Conservation (phyloP, 2,329 filamentous ascomycete species). For the Colletotrichum sp. region DNA sequence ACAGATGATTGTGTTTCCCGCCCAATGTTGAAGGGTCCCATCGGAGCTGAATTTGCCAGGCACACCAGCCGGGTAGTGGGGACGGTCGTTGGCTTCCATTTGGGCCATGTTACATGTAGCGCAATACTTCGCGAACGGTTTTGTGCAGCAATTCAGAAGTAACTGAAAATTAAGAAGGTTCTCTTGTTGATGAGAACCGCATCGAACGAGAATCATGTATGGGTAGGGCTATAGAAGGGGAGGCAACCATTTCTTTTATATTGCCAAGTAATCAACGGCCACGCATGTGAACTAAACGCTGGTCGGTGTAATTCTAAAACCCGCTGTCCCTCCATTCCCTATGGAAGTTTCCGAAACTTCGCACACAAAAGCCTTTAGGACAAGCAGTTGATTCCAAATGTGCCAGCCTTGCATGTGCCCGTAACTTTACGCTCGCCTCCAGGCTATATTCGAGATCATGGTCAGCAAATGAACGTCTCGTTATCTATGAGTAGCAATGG, state of each 20-base stretch:
- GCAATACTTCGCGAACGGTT: fast-evolving
- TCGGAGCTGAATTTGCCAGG: neutral
- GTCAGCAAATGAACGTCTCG: neutral
- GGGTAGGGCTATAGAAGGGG: too few species aligned
- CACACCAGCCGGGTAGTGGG: neutral
- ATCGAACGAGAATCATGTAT: too few species aligned
- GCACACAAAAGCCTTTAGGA: neutral
- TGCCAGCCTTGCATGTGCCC: neutral
- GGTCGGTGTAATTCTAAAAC: fast-evolving
- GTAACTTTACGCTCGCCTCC: neutral
- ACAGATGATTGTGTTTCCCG: neutral
- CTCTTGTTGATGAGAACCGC: neutral
- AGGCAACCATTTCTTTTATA: neutral
- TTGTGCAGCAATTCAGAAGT: neutral
- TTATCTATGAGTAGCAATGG: neutral
- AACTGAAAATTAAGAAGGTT: fast-evolving
- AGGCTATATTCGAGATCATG: neutral
- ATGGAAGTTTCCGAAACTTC: neutral
- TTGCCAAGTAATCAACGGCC: neutral
- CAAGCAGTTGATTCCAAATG: neutral
- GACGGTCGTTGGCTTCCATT: neutral
- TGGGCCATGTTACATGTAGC: neutral
- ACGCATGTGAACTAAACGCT: neutral
- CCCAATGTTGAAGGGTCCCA: neutral
- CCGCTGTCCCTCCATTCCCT: neutral